phyloP scores from a whole-genome alignment of 106 monocot genomes.

The Acanthochlamys bracteata region DNA sequence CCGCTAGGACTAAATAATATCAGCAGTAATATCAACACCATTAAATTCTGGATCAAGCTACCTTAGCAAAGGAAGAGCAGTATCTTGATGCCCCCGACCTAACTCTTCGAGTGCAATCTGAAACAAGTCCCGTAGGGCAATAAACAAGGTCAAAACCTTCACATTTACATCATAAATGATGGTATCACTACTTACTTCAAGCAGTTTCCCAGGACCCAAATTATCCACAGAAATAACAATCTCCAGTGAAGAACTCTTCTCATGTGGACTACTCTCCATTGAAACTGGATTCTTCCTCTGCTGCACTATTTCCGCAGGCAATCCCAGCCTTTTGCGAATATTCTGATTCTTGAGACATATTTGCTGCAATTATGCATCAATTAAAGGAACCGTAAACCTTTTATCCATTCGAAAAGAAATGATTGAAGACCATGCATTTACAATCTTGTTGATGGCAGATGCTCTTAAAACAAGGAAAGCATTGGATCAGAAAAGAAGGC shows the following conservation, averaged over 20 bases:
- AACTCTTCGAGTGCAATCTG: slow-evolving; percentile 57
- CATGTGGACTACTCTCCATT: slow-evolving; percentile 5
- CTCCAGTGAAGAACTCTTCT: slow-evolving; percentile 13
- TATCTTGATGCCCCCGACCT: slow-evolving; percentile 34
- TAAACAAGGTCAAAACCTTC: neutral
- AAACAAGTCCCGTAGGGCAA: neutral
- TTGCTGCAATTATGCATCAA: slow-evolving; percentile 42
- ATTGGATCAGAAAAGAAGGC: neutral
- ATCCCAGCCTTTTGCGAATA: slow-evolving; percentile 48
- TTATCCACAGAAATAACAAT: slow-evolving; percentile 23
- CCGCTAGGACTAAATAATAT: neutral
- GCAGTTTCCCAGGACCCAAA: slow-evolving; percentile 43
- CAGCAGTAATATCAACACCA: neutral
- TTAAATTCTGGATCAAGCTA: slow-evolving; percentile 4
- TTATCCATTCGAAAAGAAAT: no score
- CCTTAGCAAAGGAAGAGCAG: slow-evolving; percentile 59
- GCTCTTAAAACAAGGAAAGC: neutral
- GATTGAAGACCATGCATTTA: no score
- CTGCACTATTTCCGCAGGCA: slow-evolving; percentile 36
- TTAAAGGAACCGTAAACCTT: no score
- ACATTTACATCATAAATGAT: slow-evolving; percentile 2
- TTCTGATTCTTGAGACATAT: slow-evolving; percentile 47
- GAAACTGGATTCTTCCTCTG: slow-evolving; percentile 13
- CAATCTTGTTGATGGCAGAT: no score
- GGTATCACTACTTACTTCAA: slow-evolving; percentile 50